Conservation (phyloP, 768 basidiomycete genomes). For the Termitomyces sp. region DNA sequence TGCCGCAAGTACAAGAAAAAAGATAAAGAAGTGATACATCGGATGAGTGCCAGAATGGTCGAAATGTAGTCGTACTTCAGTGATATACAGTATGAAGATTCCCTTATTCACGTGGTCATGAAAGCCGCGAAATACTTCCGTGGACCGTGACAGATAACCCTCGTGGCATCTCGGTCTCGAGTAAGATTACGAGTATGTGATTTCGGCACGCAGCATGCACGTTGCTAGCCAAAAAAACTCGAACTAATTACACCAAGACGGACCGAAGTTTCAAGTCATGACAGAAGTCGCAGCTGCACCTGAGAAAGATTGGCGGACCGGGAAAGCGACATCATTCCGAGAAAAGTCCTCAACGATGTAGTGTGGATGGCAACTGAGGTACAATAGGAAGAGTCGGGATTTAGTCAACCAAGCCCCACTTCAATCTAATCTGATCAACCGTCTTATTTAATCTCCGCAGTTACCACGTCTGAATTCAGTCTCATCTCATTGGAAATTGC, state of each 20-base stretch:
- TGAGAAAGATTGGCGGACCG: not conserved
- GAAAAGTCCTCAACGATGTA: not conserved
- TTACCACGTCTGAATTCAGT: no score
- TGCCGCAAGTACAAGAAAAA: slow-evolving; percentile 4
- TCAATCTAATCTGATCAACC: not conserved
- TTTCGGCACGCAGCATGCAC: not conserved
- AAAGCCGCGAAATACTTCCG: slow-evolving; percentile 2
- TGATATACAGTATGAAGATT: not conserved
- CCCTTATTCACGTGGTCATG: not conserved
- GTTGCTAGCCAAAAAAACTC: not conserved
- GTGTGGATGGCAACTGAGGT: not conserved
- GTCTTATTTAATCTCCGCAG: no score
- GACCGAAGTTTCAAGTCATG: not conserved
- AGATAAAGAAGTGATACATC: slow-evolving; percentile 7
- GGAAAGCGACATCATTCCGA: not conserved
- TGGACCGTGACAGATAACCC: not conserved
- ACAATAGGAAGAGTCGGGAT: not conserved
- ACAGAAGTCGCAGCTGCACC: not conserved
- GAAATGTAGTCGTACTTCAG: not conserved
- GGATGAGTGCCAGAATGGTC: not conserved
- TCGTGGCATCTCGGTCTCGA: not conserved
- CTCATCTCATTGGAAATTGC: no score
- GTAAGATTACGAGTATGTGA: not conserved
- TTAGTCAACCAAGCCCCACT: no score
- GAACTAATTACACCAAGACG: not conserved